Conservation (phyloP, 2,329 filamentous ascomycete genomes). For the Fusarium kyushuense region DNA sequence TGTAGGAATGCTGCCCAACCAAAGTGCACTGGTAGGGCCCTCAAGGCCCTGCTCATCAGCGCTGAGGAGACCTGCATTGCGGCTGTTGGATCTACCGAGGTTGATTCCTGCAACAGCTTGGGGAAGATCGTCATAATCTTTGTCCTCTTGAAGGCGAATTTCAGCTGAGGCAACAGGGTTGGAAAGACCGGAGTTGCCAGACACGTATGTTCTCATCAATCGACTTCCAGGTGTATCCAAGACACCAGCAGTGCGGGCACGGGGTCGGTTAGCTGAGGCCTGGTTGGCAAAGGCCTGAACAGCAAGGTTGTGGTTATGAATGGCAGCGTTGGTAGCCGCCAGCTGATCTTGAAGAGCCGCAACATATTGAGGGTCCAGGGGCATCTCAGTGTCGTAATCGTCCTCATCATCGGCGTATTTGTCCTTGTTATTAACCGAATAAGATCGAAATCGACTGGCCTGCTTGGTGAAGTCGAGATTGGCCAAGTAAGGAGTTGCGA, state of each 20-base stretch:
- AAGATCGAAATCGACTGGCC: constrained; percentile 91
- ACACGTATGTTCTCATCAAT: constrained; percentile 77
- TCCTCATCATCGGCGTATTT: constrained; percentile 93
- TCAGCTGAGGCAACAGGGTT: constrained; percentile 82
- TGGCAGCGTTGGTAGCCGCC: constrained; percentile 74
- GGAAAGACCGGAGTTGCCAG: constrained; percentile 76
- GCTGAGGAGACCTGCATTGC: constrained; percentile 75
- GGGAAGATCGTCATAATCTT: constrained; percentile 82
- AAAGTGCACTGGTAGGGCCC: constrained; percentile 90
- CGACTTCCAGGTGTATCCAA: constrained; percentile 80
- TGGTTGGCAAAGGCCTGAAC: constrained; percentile 93
- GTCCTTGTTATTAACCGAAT: constrained; percentile 98
- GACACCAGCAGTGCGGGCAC: constrained; percentile 91
- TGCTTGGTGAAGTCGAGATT: constrained; percentile 82
- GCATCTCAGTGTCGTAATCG: constrained; percentile 71
- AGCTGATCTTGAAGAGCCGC: constrained; percentile 72
- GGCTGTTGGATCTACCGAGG: constrained; percentile 73
- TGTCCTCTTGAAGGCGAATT: constrained; percentile 77
- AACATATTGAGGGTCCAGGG: constrained; percentile 69
- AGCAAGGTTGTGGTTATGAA: constrained; percentile 91
- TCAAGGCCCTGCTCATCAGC: constrained; percentile 85
- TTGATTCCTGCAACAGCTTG: constrained; percentile 87
- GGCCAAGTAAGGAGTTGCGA: constrained; percentile 80
- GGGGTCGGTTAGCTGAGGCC: constrained; percentile 82
- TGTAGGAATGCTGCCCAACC: constrained; percentile 97